These are phyloP conservation scores for Batkoa obscura DNA, from an alignment of 371 early-diverging fungal genomes.

Conservation along the genomic window DNA sequence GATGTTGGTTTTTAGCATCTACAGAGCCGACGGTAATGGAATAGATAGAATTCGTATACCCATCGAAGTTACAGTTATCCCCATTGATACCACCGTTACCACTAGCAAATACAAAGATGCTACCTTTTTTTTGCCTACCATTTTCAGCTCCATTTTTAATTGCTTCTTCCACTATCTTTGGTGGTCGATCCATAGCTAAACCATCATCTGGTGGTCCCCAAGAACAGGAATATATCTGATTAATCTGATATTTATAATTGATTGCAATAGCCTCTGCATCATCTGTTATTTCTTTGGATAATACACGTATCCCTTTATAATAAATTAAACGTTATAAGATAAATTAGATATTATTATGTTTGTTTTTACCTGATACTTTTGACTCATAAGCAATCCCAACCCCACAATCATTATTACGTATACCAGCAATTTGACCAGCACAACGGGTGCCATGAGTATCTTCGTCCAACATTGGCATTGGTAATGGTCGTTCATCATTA, in stretches of 20 bases:
- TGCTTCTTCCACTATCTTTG: conserved; percentile 54
- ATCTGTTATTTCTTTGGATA: conserved; percentile 71
- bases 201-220: conserved; percentile 96
- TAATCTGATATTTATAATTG: conserved; percentile 65
- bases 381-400: conserved; percentile 84
- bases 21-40: conserved; percentile 87
- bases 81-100: conserved; percentile 72
- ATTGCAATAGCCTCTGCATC: conserved; percentile 79
- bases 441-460: conserved; percentile 94
- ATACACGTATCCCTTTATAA: conserved; percentile 57
- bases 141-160: conserved; percentile 61
- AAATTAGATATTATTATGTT: background rate
- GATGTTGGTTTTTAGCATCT: conserved; percentile 48
- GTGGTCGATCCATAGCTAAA: conserved; percentile 68
- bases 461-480: conserved; percentile 51
- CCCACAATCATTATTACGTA: conserved; percentile 73
- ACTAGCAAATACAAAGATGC: conserved; percentile 83
- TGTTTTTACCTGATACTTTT: conserved; percentile 48
- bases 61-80: conserved; percentile 94
- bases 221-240: conserved; percentile 82
- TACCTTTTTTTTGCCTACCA: conserved; percentile 72
- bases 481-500: conserved; percentile 56
- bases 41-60: conserved; percentile 89
- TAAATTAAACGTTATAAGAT: background rate
- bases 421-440: conserved; percentile 92